Evolutionary conservation across 768 basidiomycete species (phyloP).

Genomic region (Rhizopogon roseolus): DNA sequence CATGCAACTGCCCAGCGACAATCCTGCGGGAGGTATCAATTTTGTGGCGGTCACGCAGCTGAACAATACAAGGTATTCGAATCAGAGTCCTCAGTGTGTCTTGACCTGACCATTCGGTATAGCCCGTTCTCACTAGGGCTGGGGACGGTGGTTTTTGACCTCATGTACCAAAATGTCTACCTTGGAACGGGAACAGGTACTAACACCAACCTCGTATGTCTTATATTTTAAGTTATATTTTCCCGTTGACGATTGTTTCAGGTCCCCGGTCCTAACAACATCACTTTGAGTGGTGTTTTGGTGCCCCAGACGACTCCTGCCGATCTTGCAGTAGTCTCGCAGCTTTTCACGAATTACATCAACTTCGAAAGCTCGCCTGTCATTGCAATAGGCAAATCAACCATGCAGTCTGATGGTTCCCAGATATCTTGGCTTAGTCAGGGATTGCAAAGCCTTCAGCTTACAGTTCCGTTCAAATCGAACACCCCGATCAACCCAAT

Average conservation of each 20-base stretch:
- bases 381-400: conserved; percentile 54
- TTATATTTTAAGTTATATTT: not conserved
- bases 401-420: conserved; percentile 50
- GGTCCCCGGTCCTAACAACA: conserved; percentile 51
- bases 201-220: conserved; percentile 47
- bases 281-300: conserved; percentile 55
- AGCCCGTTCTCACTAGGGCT: conserved; percentile 69
- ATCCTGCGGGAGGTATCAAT: conserved; percentile 62
- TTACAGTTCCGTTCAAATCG: conserved; percentile 59
- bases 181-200: conserved; percentile 53
- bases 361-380: conserved; percentile 59
- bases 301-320: conserved; percentile 43
- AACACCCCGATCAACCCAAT: conserved; percentile 55
- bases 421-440: conserved; percentile 62
- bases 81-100: not conserved
- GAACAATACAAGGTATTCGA: conserved; percentile 48
- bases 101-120: not conserved
- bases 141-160: conserved; percentile 60
- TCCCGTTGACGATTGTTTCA: conserved; percentile 16
- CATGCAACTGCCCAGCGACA: conserved; percentile 62
- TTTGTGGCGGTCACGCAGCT: conserved; percentile 54
- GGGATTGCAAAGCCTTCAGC: conserved; percentile 51
- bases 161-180: conserved; percentile 52
- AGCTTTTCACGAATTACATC: conserved; percentile 68
- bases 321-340: conserved; percentile 46